These are phyloP conservation scores for Russula virescens DNA, from an alignment of 768 basidiomycete genomes.

Conservation along the genomic window DNA sequence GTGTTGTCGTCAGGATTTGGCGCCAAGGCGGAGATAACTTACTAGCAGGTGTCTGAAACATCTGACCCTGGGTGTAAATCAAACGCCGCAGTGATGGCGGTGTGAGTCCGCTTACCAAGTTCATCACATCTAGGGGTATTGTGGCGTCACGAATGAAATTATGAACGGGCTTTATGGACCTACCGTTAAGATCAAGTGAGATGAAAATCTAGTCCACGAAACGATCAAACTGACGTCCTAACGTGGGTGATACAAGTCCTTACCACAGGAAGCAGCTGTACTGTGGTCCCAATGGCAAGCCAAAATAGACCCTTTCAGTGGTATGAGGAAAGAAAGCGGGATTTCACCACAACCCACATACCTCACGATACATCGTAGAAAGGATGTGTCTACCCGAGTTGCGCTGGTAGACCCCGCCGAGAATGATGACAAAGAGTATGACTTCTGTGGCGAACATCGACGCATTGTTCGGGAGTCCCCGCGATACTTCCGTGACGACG, in stretches of 20 bases:
- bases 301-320: constrained; percentile 11
- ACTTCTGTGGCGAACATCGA: constrained; percentile 8
- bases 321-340: not conserved
- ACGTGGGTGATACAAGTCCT: not conserved
- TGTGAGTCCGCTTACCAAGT: constrained; percentile 4
- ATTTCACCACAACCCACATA: not conserved
- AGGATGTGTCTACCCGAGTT: not conserved
- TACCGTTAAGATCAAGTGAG: constrained; percentile 13
- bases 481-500: not conserved
- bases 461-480: constrained; percentile 6
- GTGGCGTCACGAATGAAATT: not conserved
- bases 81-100: not conserved
- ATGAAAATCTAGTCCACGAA: constrained; percentile 8
- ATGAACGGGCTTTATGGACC: not conserved
- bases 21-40: not conserved
- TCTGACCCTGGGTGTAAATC: not conserved
- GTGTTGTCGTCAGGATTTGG: not conserved
- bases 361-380: constrained; percentile 6
- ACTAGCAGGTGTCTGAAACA: constrained; percentile 16
- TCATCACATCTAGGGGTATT: constrained; percentile 10
- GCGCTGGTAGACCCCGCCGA: constrained; percentile 6
- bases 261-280: constrained; percentile 12
- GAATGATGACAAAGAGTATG: constrained; percentile 2
- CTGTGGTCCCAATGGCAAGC: constrained; percentile 8
- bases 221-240: not conserved